These are phyloP conservation scores for Eutrema yunnanense DNA, from an alignment of 345 rosid genomes.

Conservation along the genomic window DNA sequence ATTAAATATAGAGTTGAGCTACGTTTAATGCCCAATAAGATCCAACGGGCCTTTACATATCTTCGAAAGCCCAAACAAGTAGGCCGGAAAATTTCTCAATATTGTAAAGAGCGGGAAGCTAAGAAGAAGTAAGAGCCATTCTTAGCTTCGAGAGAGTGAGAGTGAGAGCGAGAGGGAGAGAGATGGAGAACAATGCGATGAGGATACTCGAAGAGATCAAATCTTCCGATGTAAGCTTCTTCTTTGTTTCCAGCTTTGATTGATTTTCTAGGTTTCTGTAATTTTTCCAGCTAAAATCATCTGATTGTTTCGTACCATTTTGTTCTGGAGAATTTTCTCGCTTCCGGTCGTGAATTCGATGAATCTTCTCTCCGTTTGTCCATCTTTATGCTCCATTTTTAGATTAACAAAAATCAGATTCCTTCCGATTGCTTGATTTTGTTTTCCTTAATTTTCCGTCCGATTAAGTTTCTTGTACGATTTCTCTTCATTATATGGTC, in stretches of 20 bases:
- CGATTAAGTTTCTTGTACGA: background rate
- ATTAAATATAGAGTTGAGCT: no score
- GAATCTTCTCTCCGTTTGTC: background rate
- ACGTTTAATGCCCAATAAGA: no score
- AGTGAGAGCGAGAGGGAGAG: background rate
- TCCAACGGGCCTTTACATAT: no score
- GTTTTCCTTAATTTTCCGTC: background rate
- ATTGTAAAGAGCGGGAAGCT: slow-evolving; percentile 17
- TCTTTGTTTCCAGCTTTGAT: background rate
- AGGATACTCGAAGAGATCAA: slow-evolving; percentile 44
- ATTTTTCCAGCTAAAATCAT: background rate
- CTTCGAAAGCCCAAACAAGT: no score
- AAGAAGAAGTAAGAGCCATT: background rate
- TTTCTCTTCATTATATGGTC: background rate
- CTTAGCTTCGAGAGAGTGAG: background rate
- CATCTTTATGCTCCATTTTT: background rate
- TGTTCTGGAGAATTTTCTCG: background rate
- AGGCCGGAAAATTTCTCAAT: no score
- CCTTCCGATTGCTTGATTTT: background rate
- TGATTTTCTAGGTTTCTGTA: background rate
- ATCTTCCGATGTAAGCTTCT: slow-evolving; percentile 55
- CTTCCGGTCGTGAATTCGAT: background rate
- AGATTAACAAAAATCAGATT: background rate
- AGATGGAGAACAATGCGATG: slow-evolving; percentile 32
- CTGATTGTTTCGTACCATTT: background rate